These are phyloP conservation scores for Capsella bursapastoris DNA, from an alignment of 345 rosid species.

Conservation along the genomic window DNA sequence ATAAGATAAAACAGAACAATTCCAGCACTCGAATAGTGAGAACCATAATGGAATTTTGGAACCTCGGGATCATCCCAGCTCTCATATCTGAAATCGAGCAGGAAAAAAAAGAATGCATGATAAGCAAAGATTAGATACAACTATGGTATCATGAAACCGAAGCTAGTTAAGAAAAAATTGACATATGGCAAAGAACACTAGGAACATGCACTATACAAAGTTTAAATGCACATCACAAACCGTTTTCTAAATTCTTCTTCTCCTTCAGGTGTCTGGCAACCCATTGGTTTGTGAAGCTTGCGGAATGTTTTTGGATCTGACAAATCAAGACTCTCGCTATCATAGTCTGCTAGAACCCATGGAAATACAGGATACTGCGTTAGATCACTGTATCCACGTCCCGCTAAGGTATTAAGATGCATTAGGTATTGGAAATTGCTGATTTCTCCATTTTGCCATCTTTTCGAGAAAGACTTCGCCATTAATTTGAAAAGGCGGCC, in stretches of 20 bases:
- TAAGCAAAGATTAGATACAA: conserved; percentile 12
- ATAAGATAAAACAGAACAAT: conserved; percentile 97
- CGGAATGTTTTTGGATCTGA: conserved; percentile 89
- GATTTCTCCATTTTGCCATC: conserved; percentile 99
- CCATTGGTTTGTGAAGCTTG: conserved; percentile 97
- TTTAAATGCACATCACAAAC: conserved; percentile 49
- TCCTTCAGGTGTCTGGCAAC: conserved; percentile 97
- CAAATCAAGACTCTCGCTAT: conserved; percentile 82
- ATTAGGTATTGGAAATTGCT: conserved; percentile 99
- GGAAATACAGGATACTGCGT: conserved; percentile 99
- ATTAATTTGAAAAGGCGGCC: conserved; percentile 86
- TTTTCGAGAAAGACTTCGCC: conserved; percentile 98
- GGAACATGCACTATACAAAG: conserved; percentile 25
- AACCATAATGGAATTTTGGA: conserved; percentile 98
- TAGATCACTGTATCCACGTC: conserved; percentile 99
- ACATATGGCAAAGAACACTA: conserved; percentile 4
- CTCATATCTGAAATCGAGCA: conserved; percentile 70
- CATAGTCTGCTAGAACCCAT: conserved; percentile 98
- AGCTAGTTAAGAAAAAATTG: conserved; percentile 24
- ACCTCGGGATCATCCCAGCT: conserved; percentile 99
- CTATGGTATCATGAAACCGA: conserved; percentile 18
- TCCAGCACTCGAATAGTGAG: conserved; percentile 99
- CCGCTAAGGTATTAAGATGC: conserved; percentile 99
- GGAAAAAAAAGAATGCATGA: conserved; percentile 20
- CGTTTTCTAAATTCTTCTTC: conserved; percentile 98